Base-by-base conservation (phyloP, 2,329 filamentous ascomycete genomes). In the Cytospora leucostoma region DNA sequence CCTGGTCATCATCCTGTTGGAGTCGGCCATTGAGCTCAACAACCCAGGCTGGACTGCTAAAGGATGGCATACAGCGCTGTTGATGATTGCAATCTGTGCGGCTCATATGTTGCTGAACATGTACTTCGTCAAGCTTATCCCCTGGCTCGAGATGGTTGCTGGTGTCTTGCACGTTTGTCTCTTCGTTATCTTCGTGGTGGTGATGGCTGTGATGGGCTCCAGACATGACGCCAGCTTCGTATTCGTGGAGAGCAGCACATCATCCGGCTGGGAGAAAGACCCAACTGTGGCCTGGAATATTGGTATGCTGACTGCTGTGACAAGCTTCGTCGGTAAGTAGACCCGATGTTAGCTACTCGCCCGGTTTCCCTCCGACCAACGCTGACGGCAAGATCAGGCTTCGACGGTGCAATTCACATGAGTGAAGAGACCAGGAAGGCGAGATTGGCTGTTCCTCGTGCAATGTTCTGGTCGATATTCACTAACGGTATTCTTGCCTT, bases 361-460 rank as follows among this genome's bases (percentile, higher is more conserved):
- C 4, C 4, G 27, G 4, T 2, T 2, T 27, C 2, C 4, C 2
- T 27, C 27, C 27, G 27, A 4, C 2, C 4, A 4, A 4, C 27
- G 27, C 4, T 27, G 4, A 27, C 27, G 2, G 27, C 27, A 27
- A 27, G 2, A 27, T 27, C 64, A 76, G 79, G 79, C 12, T 79
- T 79, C 58, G 80, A 83, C 56, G 75, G 78, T 10, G 77, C 77
- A 15, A 73, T 82, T 0, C 80, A 82, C 64, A 79, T 81, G 76
- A 77, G 76, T 40, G 77, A 79, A 67, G 77, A 79, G 68, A 76
- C 78, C 10, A 72, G 74, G 10, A 72, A 79, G 61, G 76, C 80
- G 2, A 78, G 78, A 56, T 74, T 78, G n/a, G 77, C 78, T 2
- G 76, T 82, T 1, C 80, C 79, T 0, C 74, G 75, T 21, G 77